Conservation (phyloP, 2,329 filamentous ascomycete genomes). For the Zelopaecilomyces penicillatus region DNA sequence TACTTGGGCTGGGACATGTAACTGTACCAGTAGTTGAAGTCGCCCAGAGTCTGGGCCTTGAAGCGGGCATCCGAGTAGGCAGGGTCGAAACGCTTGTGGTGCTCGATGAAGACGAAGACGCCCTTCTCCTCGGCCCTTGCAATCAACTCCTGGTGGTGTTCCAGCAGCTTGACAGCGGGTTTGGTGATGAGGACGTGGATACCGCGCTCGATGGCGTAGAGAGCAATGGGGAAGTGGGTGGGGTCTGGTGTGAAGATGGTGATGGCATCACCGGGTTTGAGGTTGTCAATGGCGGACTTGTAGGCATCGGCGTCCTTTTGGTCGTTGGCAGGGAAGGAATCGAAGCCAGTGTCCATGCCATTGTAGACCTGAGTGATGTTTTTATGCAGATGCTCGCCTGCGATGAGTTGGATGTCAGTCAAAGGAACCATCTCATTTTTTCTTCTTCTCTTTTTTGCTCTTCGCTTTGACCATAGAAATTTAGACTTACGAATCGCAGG, state of each 20-base stretch:
- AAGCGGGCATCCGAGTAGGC: slow-evolving; percentile 82
- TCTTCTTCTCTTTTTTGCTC: background rate
- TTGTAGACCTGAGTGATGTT: slow-evolving; percentile 90
- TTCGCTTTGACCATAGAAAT: background rate
- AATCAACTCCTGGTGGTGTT: slow-evolving; percentile 70
- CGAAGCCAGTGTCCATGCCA: slow-evolving; percentile 75
- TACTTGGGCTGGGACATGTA: slow-evolving; percentile 94
- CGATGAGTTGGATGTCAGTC: background rate
- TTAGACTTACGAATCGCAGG: slow-evolving; percentile 71
- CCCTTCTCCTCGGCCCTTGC: slow-evolving; percentile 62
- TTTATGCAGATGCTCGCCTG: slow-evolving; percentile 73
- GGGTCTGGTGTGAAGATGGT: slow-evolving; percentile 95
- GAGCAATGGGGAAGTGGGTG: slow-evolving; percentile 83
- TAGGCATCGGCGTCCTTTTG: slow-evolving; percentile 70
- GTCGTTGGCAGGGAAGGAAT: slow-evolving; percentile 71
- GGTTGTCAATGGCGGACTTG: slow-evolving; percentile 77
- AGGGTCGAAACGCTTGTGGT: slow-evolving; percentile 94
- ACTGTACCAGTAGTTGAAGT: slow-evolving; percentile 97
- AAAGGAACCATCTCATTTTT: background rate
- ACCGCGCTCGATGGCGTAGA: slow-evolving; percentile 81
- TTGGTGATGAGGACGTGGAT: slow-evolving; percentile 93
- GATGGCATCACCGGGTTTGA: slow-evolving; percentile 76
- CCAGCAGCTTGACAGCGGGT: slow-evolving; percentile 78
- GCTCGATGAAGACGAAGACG: slow-evolving; percentile 89
- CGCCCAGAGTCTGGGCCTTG: slow-evolving; percentile 67